Evolutionary conservation across 371 early-diverging fungal species (phyloP).

Genomic region (Haplosporangium sp.): DNA sequence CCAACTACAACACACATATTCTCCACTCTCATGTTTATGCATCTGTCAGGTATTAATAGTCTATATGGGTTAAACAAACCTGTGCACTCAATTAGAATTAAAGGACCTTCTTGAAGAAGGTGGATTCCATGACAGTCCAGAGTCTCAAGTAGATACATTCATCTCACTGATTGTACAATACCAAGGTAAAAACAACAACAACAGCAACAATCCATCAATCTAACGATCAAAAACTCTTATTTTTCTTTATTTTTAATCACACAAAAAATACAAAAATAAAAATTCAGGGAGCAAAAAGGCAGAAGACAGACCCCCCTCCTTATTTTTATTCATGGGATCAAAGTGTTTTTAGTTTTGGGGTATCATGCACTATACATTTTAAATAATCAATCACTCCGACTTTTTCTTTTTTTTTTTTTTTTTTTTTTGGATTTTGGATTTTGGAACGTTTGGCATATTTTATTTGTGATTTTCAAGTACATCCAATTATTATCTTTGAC

Average conservation of each 20-base stretch:
- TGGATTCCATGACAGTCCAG: slow-evolving; percentile 59
- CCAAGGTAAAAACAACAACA: slow-evolving; percentile 40
- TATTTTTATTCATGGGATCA: slow-evolving; percentile 16
- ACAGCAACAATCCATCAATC: background rate
- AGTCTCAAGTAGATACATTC: slow-evolving; percentile 60
- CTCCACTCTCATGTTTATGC: too few species aligned
- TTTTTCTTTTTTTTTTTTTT: too few species aligned
- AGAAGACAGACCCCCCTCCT: background rate
- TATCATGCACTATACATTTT: too few species aligned
- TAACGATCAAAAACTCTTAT: background rate
- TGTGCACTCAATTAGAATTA: slow-evolving; percentile 54
- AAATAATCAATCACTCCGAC: too few species aligned
- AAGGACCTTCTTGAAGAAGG: slow-evolving; percentile 63
- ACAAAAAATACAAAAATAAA: background rate
- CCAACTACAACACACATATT: too few species aligned
- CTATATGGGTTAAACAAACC: background rate
- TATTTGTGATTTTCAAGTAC: too few species aligned
- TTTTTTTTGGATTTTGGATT: too few species aligned
- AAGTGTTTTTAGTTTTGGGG: background rate
- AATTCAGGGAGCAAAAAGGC: slow-evolving; percentile 1
- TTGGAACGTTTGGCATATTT: too few species aligned
- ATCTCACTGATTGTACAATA: slow-evolving; percentile 58
- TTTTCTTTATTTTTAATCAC: background rate
- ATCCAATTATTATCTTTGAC: too few species aligned
- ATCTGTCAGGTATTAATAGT: background rate